phyloP scores from a whole-genome alignment of 2,329 filamentous ascomycete species.

The Rutstroemia sp. region DNA sequence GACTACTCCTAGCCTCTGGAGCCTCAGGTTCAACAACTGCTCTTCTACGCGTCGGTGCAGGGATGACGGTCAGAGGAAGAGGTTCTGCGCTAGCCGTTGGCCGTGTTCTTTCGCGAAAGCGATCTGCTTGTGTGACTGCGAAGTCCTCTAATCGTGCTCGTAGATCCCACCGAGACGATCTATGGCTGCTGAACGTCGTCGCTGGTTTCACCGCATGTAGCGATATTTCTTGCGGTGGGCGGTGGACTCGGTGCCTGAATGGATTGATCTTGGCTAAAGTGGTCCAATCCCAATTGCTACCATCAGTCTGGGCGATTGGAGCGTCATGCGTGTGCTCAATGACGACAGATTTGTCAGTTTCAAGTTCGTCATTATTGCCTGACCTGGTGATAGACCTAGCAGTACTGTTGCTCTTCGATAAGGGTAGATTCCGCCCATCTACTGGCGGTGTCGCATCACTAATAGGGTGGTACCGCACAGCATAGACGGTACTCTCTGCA shows the following conservation, averaged over 20 bases:
- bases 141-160: conserved; percentile 52
- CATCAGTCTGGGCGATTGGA: conserved; percentile 7
- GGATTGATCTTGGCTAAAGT: conserved; percentile 23
- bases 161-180: conserved; percentile 44
- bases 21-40: conserved; percentile 50
- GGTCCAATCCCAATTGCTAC: conserved; percentile 14
- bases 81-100: conserved; percentile 47
- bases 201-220: conserved; percentile 20
- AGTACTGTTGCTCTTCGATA: conserved; percentile 21
- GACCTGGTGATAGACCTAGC: conserved; percentile 15
- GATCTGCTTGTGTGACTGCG: conserved; percentile 53
- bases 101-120: conserved; percentile 47
- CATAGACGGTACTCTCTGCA: conserved; percentile 57
- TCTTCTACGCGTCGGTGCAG: conserved; percentile 51
- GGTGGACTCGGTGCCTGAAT: conserved; percentile 22
- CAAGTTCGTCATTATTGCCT: not conserved
- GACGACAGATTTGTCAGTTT: conserved; percentile 17
- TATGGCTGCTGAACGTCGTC: conserved; percentile 14
- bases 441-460: conserved; percentile 33
- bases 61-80: conserved; percentile 53
- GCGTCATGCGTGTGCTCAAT: conserved; percentile 19
- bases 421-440: conserved; percentile 1
- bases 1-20: conserved; percentile 9
- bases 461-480: conserved; percentile 52
- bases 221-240: conserved; percentile 28